Percentiles rank a stretch among this genome's conserved stretches.
Conservation (phyloP, 345 rosid species). For the Tarenaya hassleriana region DNA sequence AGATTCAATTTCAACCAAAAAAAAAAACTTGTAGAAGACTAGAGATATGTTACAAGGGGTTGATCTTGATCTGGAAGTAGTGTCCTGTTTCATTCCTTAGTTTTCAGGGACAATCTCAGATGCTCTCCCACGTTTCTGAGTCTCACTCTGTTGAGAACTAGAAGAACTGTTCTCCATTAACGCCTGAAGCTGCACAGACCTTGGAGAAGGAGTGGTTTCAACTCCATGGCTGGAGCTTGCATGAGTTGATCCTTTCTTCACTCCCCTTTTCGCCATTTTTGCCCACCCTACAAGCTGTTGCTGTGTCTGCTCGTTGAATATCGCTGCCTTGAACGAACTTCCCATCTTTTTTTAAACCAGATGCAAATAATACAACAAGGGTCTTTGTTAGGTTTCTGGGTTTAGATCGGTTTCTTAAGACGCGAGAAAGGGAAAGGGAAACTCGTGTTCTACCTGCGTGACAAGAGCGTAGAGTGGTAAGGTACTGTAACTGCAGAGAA, state of each 20-base stretch:
- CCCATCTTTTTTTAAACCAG: slow-evolving; percentile 58
- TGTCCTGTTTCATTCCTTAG: too few relatives aligned
- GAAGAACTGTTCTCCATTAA: slow-evolving; percentile 15
- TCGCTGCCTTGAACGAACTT: slow-evolving; percentile 58
- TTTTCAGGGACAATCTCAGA: slow-evolving; percentile 17
- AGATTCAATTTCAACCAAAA: too few relatives aligned
- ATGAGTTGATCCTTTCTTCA: slow-evolving; percentile 29
- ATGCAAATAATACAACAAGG: too few relatives aligned
- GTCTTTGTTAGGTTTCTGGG: not conserved
- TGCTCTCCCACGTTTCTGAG: not conserved
- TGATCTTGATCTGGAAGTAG: too few relatives aligned
- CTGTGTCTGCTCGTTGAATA: slow-evolving; percentile 66
- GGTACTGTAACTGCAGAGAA: slow-evolving; percentile 78
- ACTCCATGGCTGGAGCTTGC: slow-evolving; percentile 17
- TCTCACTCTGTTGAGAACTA: slow-evolving; percentile 8
- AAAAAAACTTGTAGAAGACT: too few relatives aligned
- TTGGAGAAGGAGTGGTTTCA: slow-evolving; percentile 10
- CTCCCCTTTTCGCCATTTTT: slow-evolving; percentile 40
- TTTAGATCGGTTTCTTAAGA: slow-evolving; percentile 4
- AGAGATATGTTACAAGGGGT: too few relatives aligned
- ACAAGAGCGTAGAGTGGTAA: slow-evolving; percentile 87
- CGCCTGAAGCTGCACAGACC: slow-evolving; percentile 19
- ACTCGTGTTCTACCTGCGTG: slow-evolving; percentile 47
- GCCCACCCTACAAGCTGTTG: slow-evolving; percentile 73
- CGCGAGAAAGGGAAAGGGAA: slow-evolving; percentile 2